phyloP scores from a whole-genome alignment of 306 rosid genomes.

The Cucurbita moschata region DNA sequence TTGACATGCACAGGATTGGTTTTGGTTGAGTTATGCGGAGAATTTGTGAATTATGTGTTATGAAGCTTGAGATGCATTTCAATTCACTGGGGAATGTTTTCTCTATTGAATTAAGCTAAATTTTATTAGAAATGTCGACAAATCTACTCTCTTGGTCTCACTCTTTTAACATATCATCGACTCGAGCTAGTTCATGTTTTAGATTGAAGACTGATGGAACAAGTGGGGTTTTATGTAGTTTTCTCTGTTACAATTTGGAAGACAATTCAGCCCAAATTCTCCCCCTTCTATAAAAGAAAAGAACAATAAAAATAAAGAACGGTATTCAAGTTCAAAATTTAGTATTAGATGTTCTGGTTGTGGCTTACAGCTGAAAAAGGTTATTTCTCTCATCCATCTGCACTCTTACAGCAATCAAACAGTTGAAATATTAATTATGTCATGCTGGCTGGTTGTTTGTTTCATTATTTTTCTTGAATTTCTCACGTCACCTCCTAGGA shows the following conservation, averaged over 20 bases:
- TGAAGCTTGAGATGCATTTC: background rate
- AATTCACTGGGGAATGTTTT: background rate
- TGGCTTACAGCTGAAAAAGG: background rate
- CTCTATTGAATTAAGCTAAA: background rate
- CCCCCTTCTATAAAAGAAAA: background rate
- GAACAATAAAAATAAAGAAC: background rate
- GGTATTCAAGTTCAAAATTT: background rate
- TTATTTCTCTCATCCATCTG: background rate
- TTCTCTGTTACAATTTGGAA: background rate
- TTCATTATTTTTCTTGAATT: background rate
- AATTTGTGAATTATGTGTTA: background rate
- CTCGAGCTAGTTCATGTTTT: background rate
- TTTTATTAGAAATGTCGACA: background rate
- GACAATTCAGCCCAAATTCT: background rate
- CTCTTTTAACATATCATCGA: background rate
- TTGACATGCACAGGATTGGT: background rate
- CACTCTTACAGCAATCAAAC: background rate
- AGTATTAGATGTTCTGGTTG: background rate
- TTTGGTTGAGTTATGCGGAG: background rate
- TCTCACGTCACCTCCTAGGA: background rate
- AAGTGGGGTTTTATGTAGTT: background rate
- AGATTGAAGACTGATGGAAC: background rate
- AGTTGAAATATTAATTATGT: background rate
- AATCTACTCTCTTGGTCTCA: background rate
- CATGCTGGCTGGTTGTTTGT: background rate